phyloP scores from a whole-genome alignment of 2,329 filamentous ascomycete genomes.

The Fusarium protoensiforme region DNA sequence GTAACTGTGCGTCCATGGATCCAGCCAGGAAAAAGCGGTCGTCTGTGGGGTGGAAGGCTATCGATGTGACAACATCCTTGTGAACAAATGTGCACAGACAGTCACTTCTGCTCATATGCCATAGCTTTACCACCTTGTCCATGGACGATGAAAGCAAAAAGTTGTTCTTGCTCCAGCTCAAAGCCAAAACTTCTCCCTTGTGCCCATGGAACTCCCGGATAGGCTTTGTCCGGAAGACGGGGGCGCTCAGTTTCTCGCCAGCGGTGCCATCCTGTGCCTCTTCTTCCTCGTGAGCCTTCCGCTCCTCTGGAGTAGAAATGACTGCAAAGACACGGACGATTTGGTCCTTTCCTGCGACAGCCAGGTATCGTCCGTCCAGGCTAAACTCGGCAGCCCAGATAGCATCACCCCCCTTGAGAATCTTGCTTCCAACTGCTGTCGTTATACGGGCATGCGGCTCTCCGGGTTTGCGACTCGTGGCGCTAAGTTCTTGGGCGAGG shows the following conservation, averaged over 20 bases:
- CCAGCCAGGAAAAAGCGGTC: conserved; percentile 97
- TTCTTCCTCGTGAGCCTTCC: conserved; percentile 77
- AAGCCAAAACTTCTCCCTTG: conserved; percentile 84
- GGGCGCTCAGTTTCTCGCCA: conserved; percentile 80
- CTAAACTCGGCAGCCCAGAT: conserved; percentile 96
- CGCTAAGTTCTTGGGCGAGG: conserved; percentile 87
- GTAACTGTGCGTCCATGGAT: conserved; percentile 86
- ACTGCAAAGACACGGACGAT: conserved; percentile 91
- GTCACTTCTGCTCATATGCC: conserved; percentile 87
- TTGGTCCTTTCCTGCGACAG: conserved; percentile 90
- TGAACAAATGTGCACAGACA: conserved; percentile 95
- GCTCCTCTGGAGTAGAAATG: conserved; percentile 83
- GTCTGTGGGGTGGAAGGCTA: conserved; percentile 93
- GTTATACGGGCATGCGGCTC: conserved; percentile 45
- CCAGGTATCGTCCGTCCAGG: conserved; percentile 88
- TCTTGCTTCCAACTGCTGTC: conserved; percentile 54
- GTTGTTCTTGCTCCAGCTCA: conserved; percentile 99
- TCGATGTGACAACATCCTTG: conserved; percentile 93
- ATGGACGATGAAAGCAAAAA: conserved; percentile 96
- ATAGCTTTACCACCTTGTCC: conserved; percentile 96
- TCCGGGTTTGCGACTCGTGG: conserved; percentile 58
- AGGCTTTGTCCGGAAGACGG: conserved; percentile 86
- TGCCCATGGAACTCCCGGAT: conserved; percentile 86
- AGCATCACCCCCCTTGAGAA: conserved; percentile 67
- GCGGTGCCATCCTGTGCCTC: conserved; percentile 46